These are phyloP conservation scores for Monilinia vaccinii-corymbosi DNA, from an alignment of 2,329 filamentous ascomycete genomes.

Conservation along the genomic window DNA sequence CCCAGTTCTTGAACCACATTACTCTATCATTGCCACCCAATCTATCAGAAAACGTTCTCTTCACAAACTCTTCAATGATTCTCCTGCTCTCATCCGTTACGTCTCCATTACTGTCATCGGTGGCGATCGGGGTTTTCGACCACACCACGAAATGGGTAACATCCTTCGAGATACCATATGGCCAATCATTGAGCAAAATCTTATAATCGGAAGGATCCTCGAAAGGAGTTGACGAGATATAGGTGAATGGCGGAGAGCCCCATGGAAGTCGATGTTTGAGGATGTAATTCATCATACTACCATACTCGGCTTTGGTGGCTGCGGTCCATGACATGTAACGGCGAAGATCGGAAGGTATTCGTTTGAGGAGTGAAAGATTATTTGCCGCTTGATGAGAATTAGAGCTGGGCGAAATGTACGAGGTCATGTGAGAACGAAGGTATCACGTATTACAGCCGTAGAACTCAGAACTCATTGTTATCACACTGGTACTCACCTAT, in stretches of 20 bases:
- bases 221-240: conserved; percentile 36
- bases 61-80: conserved; percentile 60
- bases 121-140: conserved; percentile 74
- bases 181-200: conserved; percentile 87
- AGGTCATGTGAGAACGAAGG: not conserved
- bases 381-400: conserved; percentile 36
- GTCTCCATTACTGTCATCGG: conserved; percentile 61
- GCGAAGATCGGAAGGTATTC: conserved; percentile 71
- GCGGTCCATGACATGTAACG: conserved; percentile 72
- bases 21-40: conserved; percentile 44
- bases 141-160: conserved; percentile 84
- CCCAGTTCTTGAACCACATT: conserved; percentile 95
- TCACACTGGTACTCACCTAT: conserved; percentile 41
- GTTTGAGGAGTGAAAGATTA: conserved; percentile 64
- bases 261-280: conserved; percentile 62
- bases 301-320: conserved; percentile 61
- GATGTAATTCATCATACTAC: conserved; percentile 72
- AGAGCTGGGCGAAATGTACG: not conserved
- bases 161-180: conserved; percentile 62
- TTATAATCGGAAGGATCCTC: conserved; percentile 49
- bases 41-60: conserved; percentile 54
- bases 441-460: not conserved
- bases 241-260: conserved; percentile 50
- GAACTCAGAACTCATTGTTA: not conserved
- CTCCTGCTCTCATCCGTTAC: conserved; percentile 58